Conservation (phyloP, 2,329 filamentous ascomycete genomes). For the Nannizzia gypsea region DNA sequence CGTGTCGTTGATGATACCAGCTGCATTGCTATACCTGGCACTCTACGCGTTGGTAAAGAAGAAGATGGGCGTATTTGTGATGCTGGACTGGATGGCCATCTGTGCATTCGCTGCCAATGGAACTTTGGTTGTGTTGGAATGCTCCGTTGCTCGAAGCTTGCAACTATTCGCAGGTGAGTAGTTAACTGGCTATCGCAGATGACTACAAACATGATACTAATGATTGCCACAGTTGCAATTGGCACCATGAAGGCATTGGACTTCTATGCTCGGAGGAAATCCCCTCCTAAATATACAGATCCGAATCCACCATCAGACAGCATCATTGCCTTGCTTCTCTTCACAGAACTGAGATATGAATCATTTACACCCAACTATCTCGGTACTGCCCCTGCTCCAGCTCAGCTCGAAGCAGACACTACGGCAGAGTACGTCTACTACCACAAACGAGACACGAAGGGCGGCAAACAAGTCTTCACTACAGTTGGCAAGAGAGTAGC, state of each 20-base stretch:
- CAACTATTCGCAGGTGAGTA: conserved; percentile 27
- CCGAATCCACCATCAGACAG: conserved; percentile 19
- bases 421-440: neutral
- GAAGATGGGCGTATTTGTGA: conserved; percentile 8
- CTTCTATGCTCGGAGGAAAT: conserved; percentile 26
- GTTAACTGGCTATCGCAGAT: too few species aligned
- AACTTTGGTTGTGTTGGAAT: conserved; percentile 22
- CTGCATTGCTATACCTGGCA: conserved; percentile 13
- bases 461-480: neutral
- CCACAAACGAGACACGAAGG: neutral
- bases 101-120: conserved; percentile 12
- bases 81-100: conserved; percentile 10
- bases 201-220: neutral
- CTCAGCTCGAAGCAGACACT: neutral
- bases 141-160: conserved; percentile 21
- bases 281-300: conserved; percentile 25
- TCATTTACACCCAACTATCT: conserved; percentile 34
- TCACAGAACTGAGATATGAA: conserved; percentile 35
- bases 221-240: conserved; percentile 21
- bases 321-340: conserved; percentile 23
- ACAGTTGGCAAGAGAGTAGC: neutral
- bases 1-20: conserved; percentile 12
- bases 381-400: conserved; percentile 17
- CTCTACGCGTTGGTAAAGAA: conserved; percentile 14
- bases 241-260: conserved; percentile 33